phyloP scores from a whole-genome alignment of 805 yeast species.

The Maudiozyma saulgeensis region DNA sequence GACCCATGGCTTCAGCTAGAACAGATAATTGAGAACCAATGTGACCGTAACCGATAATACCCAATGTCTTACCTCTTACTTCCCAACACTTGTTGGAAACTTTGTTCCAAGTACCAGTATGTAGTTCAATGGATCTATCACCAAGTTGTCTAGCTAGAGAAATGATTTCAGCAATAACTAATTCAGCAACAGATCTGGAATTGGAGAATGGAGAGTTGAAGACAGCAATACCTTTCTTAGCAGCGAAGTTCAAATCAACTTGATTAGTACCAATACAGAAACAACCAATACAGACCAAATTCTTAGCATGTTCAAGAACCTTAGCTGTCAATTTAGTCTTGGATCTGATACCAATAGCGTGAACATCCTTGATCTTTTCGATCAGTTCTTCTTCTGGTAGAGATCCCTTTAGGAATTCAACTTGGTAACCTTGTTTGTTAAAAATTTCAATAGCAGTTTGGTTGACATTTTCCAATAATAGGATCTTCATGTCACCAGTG shows the following conservation, averaged over 20 bases:
- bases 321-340: slow-evolving; percentile 81
- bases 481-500: slow-evolving; percentile 88
- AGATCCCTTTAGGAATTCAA: slow-evolving; percentile 84
- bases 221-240: slow-evolving; percentile 87
- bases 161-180: slow-evolving; percentile 91
- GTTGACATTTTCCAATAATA: slow-evolving; percentile 87
- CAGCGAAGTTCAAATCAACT: slow-evolving; percentile 87
- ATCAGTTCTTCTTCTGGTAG: slow-evolving; percentile 88
- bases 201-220: slow-evolving; percentile 98
- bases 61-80: slow-evolving; percentile 95
- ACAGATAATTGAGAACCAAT: slow-evolving; percentile 96
- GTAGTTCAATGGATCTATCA: slow-evolving; percentile 92
- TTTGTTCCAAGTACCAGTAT: slow-evolving; percentile 96
- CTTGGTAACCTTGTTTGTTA: slow-evolving; percentile 89
- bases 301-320: slow-evolving; percentile 75
- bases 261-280: slow-evolving; percentile 99
- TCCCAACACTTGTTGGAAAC: slow-evolving; percentile 95
- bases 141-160: slow-evolving; percentile 92
- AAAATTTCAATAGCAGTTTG: slow-evolving; percentile 83
- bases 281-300: slow-evolving; percentile 87
- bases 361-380: slow-evolving; percentile 86
- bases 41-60: slow-evolving; percentile 96
- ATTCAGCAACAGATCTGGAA: slow-evolving; percentile 96
- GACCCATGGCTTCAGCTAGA: slow-evolving; percentile 94
- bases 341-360: slow-evolving; percentile 96